Evolutionary conservation across 1,284 basidiomycete genomes (phyloP).

Genomic region (Sporisorium scitamineum): DNA sequence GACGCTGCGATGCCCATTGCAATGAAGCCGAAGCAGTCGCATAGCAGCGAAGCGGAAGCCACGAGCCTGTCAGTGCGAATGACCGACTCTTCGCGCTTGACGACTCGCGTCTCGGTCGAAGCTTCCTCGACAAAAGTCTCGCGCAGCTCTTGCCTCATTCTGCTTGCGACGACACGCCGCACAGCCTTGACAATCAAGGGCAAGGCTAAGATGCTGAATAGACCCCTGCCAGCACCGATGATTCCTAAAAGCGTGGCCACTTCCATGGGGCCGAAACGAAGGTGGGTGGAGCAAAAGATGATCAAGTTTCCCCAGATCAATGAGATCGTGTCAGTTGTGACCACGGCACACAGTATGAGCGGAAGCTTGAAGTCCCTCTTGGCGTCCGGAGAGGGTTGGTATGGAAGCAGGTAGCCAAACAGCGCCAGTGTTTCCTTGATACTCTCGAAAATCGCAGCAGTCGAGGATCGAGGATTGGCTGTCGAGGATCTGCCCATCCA

Average conservation of each 20-base stretch:
- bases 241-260: slow-evolving; percentile 26
- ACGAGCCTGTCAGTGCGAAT: slow-evolving; percentile 33
- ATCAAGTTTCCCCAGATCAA: slow-evolving; percentile 30
- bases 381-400: slow-evolving; percentile 13
- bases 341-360: slow-evolving; percentile 25
- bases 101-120: neutral
- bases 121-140: slow-evolving; percentile 4
- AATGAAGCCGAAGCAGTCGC: slow-evolving; percentile 24
- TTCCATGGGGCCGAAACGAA: slow-evolving; percentile 29
- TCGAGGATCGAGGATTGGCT: neutral
- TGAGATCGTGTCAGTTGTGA: slow-evolving; percentile 27
- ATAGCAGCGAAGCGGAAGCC: slow-evolving; percentile 17
- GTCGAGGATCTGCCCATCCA: neutral
- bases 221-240: slow-evolving; percentile 22
- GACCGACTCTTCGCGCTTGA: slow-evolving; percentile 35
- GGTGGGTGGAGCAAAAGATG: slow-evolving; percentile 38
- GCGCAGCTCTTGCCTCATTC: slow-evolving; percentile 25
- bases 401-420: slow-evolving; percentile 37
- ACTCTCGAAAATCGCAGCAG: neutral
- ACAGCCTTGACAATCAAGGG: slow-evolving; percentile 23
- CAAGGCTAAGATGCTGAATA: slow-evolving; percentile 23
- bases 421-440: slow-evolving; percentile 12
- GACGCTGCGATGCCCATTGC: slow-evolving; percentile 31
- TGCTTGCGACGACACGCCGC: slow-evolving; percentile 18
- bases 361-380: slow-evolving; percentile 36